A percentile compares a stretch with the other conserved stretches of the same genome.
Conservation (phyloP, 2,329 filamentous ascomycete species). For the Ophiostoma quercus region DNA sequence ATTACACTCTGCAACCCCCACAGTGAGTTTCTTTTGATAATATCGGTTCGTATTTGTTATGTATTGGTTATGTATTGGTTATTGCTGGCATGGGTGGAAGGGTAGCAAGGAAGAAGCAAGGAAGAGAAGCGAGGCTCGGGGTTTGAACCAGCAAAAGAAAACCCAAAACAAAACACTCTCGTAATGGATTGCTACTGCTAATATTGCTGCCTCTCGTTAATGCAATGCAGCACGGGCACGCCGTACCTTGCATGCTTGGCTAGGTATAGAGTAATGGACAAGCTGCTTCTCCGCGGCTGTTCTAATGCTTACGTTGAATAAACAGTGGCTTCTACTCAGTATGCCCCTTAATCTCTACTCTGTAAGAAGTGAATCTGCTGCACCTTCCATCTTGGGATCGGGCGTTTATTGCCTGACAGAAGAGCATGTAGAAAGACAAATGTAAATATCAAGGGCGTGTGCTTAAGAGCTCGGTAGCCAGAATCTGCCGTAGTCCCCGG, state of each 20-base stretch:
- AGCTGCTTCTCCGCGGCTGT: neutral
- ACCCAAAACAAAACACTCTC: neutral
- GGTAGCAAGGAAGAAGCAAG: neutral
- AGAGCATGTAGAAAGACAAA: neutral
- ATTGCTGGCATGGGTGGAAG: neutral
- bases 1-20: neutral
- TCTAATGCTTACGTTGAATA: neutral
- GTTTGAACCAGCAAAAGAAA: neutral
- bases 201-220: neutral
- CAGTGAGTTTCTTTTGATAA: neutral
- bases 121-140: neutral
- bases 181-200: neutral
- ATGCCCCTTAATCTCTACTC: neutral
- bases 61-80: neutral
- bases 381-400: neutral
- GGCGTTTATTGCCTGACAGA: neutral
- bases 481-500: slow-evolving; percentile 1
- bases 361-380: too few species aligned
- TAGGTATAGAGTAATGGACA: neutral
- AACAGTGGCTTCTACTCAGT: too few species aligned
- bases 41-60: neutral
- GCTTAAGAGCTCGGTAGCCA: slow-evolving; percentile 1
- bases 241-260: neutral
- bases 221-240: slow-evolving; percentile 5
- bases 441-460: neutral